phyloP scores from a whole-genome alignment of 345 rosid genomes.

The Eucalyptus polybractea region DNA sequence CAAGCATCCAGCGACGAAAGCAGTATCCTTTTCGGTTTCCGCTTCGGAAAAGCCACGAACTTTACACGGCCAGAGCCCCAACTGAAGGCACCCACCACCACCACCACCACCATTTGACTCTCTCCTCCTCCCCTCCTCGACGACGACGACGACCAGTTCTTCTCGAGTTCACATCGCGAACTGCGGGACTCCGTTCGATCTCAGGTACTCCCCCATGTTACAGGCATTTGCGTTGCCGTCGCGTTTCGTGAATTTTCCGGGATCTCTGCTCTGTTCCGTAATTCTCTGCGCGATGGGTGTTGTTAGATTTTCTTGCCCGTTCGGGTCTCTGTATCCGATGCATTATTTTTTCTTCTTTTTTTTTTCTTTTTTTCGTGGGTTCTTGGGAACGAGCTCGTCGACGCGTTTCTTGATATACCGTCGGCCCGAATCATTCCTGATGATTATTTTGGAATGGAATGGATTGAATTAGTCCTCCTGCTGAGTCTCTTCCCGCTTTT shows the following conservation, averaged over 20 bases:
- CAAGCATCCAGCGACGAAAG: not conserved
- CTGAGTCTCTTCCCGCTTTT: not conserved
- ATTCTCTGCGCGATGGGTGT: not conserved
- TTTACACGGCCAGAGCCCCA: not conserved
- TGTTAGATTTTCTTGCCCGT: not conserved
- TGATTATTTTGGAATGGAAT: not conserved
- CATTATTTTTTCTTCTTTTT: not conserved
- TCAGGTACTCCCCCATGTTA: not conserved
- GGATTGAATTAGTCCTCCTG: not conserved
- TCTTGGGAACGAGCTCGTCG: not conserved
- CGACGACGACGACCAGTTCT: not conserved
- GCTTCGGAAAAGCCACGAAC: not conserved
- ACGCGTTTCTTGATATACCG: not conserved
- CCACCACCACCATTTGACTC: not conserved
- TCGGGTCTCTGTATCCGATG: not conserved
- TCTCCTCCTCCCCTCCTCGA: not conserved
- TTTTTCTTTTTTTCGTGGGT: not conserved
- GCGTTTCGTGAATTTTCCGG: not conserved
- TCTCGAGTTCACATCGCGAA: not conserved
- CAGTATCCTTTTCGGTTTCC: not conserved
- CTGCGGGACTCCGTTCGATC: not conserved
- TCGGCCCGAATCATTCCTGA: not conserved
- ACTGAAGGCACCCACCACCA: not conserved
- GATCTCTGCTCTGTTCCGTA: not conserved
- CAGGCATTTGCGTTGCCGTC: not conserved